Percentiles rank a stretch among this genome's conserved stretches.
These are phyloP conservation scores for Anethum foeniculum DNA, from an alignment of 140 eudicot genomes.

Conservation along the genomic window DNA sequence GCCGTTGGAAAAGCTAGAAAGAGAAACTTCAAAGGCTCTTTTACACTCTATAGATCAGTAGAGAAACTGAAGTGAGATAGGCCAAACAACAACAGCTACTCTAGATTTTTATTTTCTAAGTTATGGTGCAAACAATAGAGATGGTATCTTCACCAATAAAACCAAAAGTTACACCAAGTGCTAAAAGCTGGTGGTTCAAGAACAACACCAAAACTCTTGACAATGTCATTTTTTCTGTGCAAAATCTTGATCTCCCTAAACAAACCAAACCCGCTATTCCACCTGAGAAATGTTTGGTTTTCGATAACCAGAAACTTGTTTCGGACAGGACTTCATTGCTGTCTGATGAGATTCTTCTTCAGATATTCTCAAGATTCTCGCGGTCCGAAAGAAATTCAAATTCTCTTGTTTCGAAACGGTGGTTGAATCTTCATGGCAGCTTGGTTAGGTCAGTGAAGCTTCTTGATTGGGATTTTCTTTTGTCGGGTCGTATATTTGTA, in stretches of 20 bases:
- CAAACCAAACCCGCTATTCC: constrained; percentile 18
- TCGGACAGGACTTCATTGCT: constrained; percentile 35
- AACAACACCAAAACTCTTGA: constrained; percentile 45
- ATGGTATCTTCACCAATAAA: constrained; percentile 42
- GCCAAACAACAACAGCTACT: background rate
- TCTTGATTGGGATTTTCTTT: constrained; percentile 57
- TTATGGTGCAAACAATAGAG: constrained; percentile 8
- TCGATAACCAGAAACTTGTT: constrained; percentile 21
- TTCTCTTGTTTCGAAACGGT: constrained; percentile 51
- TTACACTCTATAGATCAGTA: background rate
- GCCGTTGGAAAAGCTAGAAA: background rate
- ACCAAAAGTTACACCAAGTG: constrained; percentile 28
- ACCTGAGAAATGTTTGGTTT: constrained; percentile 9
- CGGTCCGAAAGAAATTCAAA: constrained; percentile 29
- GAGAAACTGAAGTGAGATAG: background rate
- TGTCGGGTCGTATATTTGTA: constrained; percentile 42
- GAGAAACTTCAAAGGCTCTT: background rate
- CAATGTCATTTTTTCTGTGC: constrained; percentile 34
- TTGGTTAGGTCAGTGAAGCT: constrained; percentile 46
- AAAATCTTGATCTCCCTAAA: constrained; percentile 37
- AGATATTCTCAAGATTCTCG: constrained; percentile 35
- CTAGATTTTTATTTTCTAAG: background rate
- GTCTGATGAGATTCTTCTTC: constrained; percentile 45
- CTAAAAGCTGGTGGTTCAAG: constrained; percentile 35
- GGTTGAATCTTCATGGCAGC: constrained; percentile 61